phyloP scores from a whole-genome alignment of 495 filamentous ascomycete species.

The Aspergillus conjunctus region DNA sequence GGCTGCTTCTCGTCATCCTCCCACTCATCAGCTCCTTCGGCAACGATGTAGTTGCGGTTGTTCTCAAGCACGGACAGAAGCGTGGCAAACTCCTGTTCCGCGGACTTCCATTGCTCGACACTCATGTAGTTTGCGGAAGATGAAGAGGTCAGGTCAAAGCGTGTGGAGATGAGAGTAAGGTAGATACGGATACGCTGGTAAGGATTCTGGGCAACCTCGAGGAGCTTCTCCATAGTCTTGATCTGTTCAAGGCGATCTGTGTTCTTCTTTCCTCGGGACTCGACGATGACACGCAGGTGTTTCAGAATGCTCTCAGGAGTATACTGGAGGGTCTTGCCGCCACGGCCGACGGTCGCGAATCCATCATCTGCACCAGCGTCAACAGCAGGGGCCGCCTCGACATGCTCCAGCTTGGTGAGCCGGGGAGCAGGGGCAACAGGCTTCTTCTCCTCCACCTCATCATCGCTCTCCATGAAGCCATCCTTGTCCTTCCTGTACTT shows the following conservation, averaged over 20 bases:
- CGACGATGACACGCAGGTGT: slow-evolving; percentile 87
- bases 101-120: slow-evolving; percentile 94
- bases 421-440: slow-evolving; percentile 34
- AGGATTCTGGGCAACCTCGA: slow-evolving; percentile 81
- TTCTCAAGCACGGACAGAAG: slow-evolving; percentile 79
- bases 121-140: slow-evolving; percentile 81
- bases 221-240: slow-evolving; percentile 92
- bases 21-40: slow-evolving; percentile 95
- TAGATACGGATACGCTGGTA: slow-evolving; percentile 96
- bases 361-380: slow-evolving; percentile 75
- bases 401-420: slow-evolving; percentile 47
- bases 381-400: slow-evolving; percentile 45
- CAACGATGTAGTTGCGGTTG: slow-evolving; percentile 75
- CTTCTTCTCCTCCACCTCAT: slow-evolving; percentile 66
- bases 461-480: slow-evolving; percentile 76
- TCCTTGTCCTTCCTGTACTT: slow-evolving; percentile 82
- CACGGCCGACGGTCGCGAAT: slow-evolving; percentile 81
- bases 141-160: slow-evolving; percentile 89
- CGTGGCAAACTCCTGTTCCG: slow-evolving; percentile 78
- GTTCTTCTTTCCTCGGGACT: slow-evolving; percentile 97
- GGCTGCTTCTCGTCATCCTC: slow-evolving; percentile 97
- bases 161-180: slow-evolving; percentile 86
- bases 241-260: slow-evolving; percentile 95
- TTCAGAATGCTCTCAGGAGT: slow-evolving; percentile 98
- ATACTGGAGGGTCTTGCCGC: slow-evolving; percentile 83